Base-by-base conservation (phyloP, 495 filamentous ascomycete species). In the Aspergillus mulundensis region DNA sequence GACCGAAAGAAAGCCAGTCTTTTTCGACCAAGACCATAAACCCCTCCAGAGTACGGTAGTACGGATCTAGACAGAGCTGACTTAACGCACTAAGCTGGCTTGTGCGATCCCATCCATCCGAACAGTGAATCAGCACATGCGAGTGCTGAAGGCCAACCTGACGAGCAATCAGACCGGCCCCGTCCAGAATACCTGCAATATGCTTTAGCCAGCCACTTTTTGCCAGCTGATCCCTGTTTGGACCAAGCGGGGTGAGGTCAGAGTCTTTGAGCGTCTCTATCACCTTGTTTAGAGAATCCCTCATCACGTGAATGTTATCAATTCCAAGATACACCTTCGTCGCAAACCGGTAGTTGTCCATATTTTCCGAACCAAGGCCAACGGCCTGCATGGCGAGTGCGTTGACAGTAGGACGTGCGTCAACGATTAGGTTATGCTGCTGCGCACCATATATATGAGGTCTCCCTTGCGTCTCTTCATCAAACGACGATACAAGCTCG, bases 261-360 rank as follows among this genome's bases (percentile, higher is more conserved):
- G 90, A 88, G 47, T 97, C 92, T 65, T 96, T 96, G 63, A 98
- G 74, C 10, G 93, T 86, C 54, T 94, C 91, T 45, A 97, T 76
- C 21, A 98, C 89, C 54, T 89, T 95, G 42, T 87, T 84, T 50
- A 98, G 71, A 2, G 93, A 97, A 47, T 91, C 87, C 54, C 94
- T 81, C 94, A 99, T 99, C 53, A 97, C 93, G 66, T 99, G 94
- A 56, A 99, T 97, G 61, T 99, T 99, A 67, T 95, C 94, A 64
- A 99, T 99, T 43, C 92, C 92, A n/a, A 99, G 79, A 62, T 94
- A 97, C 0, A 87, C 89, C 66, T 96, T 96, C 39, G 89, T 90
- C 25, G 90, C 90, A 63, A 90, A 91, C 48, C 85, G 87, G 69
- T 99, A 99, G 68, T 97, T 89, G 49, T 96, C 91, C 90, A 97